Evolutionary conservation across 768 basidiomycete species (phyloP), one percentile per base, ranked within the genome.

Genomic region (Macrolepiota albuminosa): DNA sequence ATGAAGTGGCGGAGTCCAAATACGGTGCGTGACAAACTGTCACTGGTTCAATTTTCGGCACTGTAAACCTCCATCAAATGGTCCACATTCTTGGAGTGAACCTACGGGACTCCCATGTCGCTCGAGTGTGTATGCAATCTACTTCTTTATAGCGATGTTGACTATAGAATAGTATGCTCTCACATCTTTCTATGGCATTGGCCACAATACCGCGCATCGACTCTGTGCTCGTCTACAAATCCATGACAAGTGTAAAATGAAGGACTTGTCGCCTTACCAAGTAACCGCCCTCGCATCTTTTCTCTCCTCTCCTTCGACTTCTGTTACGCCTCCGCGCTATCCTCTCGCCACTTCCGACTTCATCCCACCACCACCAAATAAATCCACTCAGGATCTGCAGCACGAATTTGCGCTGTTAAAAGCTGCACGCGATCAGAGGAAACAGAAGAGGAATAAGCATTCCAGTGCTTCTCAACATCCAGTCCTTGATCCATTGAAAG

Each of bases 221-320:
- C 80, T 99, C 36, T 94, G 96, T 69, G 93, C 95, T 10, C 88
- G 97, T 61, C 84, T 97, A 48, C 90, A 91, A 69, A 92, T 99
- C 55, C 95, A 98, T 73, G 86, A 93, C 78, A 81, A 80, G 63
- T 85, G 88, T 75, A 86, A 83, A 72, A 85, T 99, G 64, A 83
- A 82, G 52, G 84, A 93, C 70, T 80, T 99, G 36, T 86, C 92
- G 31, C 87, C 94, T 34, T 78, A 84, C 39, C 97, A 99, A 81
- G 78, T 95, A 53, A 97, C 94, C 14, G 83, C 89, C 16, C 82
- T 99, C n/a, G 89, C 95, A 13, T 91, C 96, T 6, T 96, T 93
- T 74, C 86, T 99, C 10, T 95, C 95, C 5, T 91, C 94, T 0
- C 95, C 97, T 1, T 76, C 83, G 26, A 94, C 91, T 18, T 83